Evolutionary conservation across 805 yeast species (phyloP).

Genomic region (Wickerhamomyces chaumierensis): DNA sequence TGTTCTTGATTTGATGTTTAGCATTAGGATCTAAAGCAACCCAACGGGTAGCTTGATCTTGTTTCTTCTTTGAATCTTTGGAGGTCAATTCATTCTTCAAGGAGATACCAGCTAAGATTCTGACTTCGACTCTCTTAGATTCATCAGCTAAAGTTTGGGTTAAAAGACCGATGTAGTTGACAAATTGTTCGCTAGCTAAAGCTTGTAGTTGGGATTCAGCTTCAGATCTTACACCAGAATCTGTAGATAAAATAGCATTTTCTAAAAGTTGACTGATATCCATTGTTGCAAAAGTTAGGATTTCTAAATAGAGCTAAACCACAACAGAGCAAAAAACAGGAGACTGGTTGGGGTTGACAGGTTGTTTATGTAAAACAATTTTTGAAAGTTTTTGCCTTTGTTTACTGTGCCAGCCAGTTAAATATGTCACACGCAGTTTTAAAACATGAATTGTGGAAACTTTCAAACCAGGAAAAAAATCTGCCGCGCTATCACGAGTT

Average conservation of each 20-base stretch:
- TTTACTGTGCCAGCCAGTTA: no score
- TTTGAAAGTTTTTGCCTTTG: constrained; percentile 5
- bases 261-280: constrained; percentile 67
- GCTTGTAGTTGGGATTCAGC: constrained; percentile 71
- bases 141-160: constrained; percentile 63
- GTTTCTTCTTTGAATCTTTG: constrained; percentile 54
- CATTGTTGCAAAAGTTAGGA: constrained; percentile 5
- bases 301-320: not conserved
- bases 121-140: constrained; percentile 57
- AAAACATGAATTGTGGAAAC: no score
- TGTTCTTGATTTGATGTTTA: constrained; percentile 55
- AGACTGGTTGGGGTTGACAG: not conserved
- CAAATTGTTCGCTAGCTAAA: constrained; percentile 67
- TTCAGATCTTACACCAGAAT: constrained; percentile 53
- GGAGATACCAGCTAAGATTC: constrained; percentile 84
- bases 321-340: not conserved
- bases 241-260: constrained; percentile 62
- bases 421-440: no score
- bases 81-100: constrained; percentile 82
- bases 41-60: constrained; percentile 67
- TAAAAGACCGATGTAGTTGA: constrained; percentile 58
- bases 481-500: not conserved
- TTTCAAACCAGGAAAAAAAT: not conserved
- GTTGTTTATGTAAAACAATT: no score
- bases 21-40: constrained; percentile 39